Conservation (phyloP, 1,139 yeast genomes). For the Schizosaccharomyces versatilis region DNA sequence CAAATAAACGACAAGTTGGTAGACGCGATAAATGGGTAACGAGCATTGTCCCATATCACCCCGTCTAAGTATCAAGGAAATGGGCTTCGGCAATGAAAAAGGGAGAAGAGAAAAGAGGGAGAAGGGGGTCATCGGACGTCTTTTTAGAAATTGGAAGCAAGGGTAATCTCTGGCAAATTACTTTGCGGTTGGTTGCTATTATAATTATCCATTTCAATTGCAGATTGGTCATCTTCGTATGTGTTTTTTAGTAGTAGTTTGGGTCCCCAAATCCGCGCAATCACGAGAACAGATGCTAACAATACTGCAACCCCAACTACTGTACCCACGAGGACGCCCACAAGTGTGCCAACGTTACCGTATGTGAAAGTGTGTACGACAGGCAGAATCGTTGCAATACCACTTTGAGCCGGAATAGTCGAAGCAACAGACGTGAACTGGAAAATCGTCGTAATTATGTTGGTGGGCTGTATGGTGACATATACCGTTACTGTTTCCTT, state of each 20-base stretch:
- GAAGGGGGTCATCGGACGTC: no score
- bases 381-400: background rate
- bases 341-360: background rate
- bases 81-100: no score
- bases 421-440: background rate
- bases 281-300: background rate
- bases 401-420: slow-evolving; percentile 1
- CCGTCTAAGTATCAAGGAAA: no score
- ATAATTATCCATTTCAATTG: background rate
- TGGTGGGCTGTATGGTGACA: slow-evolving; percentile 1
- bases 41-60: no score
- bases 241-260: background rate
- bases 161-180: background rate
- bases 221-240: background rate
- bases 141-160: background rate
- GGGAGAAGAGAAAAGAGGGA: slow-evolving; percentile 19
- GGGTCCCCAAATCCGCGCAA: slow-evolving; percentile 1
- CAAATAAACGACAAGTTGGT: no score
- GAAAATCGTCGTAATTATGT: background rate
- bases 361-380: background rate
- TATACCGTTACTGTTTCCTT: background rate
- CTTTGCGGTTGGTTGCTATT: background rate
- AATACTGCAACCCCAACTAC: background rate
- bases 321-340: background rate
- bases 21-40: no score